Evolutionary conservation across 2,329 filamentous ascomycete genomes (phyloP).

Genomic region (Hypocreales sp.): DNA sequence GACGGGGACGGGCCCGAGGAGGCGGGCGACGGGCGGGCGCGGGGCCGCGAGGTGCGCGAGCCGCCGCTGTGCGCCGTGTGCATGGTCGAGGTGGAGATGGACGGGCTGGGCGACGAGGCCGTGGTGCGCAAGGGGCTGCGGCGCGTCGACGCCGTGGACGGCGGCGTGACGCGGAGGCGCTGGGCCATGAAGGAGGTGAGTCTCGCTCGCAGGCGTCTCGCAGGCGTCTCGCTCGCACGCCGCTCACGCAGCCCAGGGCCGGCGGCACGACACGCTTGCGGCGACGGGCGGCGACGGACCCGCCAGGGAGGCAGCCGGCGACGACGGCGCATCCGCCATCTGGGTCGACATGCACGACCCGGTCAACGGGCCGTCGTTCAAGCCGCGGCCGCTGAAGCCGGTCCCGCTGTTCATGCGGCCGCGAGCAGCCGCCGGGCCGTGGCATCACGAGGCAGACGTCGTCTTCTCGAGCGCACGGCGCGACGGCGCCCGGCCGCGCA

Average conservation of each 20-base stretch:
- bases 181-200: too few species aligned
- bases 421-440: background rate
- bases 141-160: constrained; percentile 27
- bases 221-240: too few species aligned
- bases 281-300: too few species aligned
- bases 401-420: constrained; percentile 31
- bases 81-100: constrained; percentile 22
- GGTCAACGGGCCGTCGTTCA: constrained; percentile 27
- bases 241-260: too few species aligned
- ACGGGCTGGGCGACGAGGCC: constrained; percentile 12
- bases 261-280: too few species aligned
- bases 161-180: constrained; percentile 27
- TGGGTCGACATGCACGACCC: constrained; percentile 37
- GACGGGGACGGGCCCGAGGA: too few species aligned
- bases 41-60: constrained; percentile 24
- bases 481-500: too few species aligned
- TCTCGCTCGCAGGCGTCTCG: too few species aligned
- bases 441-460: too few species aligned
- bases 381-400: constrained; percentile 32
- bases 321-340: constrained; percentile 16
- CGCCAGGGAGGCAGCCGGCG: too few species aligned
- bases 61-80: constrained; percentile 35
- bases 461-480: too few species aligned
- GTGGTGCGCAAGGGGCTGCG: constrained; percentile 25
- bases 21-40: too few species aligned